A percentile compares a stretch with the other conserved stretches of the same genome.
Conservation (phyloP, 1,284 basidiomycete species). For the Malassezia equina region DNA sequence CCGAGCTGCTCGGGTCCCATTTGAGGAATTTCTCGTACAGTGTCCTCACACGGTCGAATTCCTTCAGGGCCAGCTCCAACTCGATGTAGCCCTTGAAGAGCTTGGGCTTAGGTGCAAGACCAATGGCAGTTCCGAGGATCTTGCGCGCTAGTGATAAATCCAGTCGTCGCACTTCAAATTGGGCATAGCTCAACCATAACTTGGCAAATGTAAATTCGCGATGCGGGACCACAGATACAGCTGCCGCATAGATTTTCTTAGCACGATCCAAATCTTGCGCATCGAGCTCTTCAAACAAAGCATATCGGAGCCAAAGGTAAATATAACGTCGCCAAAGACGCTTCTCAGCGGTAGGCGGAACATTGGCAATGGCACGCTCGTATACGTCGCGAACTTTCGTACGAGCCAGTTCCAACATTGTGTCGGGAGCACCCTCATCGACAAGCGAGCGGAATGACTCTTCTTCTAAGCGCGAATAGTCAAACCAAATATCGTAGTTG, state of each 20-base stretch:
- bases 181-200: constrained; percentile 62
- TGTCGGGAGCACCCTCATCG: constrained; percentile 21
- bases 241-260: constrained; percentile 85
- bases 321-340: constrained; percentile 74
- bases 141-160: constrained; percentile 77
- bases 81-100: constrained; percentile 43
- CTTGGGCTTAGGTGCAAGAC: constrained; percentile 85
- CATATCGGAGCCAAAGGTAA: constrained; percentile 91
- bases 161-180: constrained; percentile 78
- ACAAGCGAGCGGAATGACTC: constrained; percentile 60
- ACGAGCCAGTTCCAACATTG: constrained; percentile 20
- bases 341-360: constrained; percentile 76
- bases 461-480: constrained; percentile 86
- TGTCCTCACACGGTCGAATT: constrained; percentile 85
- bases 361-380: constrained; percentile 88
- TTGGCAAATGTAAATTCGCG: constrained; percentile 96
- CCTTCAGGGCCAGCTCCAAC: constrained; percentile 50
- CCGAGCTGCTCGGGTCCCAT: constrained; percentile 41
- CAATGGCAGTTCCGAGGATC: constrained; percentile 78
- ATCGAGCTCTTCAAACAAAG: constrained; percentile 92
- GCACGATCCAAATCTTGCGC: constrained; percentile 76
- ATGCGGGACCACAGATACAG: constrained; percentile 78
- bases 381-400: constrained; percentile 78
- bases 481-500: constrained; percentile 99
- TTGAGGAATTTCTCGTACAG: constrained; percentile 82